Base-by-base conservation (phyloP, 2,329 filamentous ascomycete species). In the Ampelomyces quisqualis region DNA sequence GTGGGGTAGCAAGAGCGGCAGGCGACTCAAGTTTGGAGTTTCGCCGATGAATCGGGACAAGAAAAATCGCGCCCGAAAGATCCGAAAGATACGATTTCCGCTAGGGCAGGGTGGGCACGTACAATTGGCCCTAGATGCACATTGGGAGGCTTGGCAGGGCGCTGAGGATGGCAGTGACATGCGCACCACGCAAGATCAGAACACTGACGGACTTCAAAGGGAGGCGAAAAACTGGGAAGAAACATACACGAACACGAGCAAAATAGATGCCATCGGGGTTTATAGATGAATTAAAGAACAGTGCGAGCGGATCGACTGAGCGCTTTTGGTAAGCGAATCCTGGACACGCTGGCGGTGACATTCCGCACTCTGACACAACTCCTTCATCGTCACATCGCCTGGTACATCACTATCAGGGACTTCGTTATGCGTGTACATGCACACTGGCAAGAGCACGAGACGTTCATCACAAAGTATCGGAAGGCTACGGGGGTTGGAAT, bases 111-210 rank as follows among this genome's bases (percentile, higher is more conserved):
- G n/a, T 17, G 19, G 24, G 32, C 19, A 19, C 7, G 18, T 34
- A 23, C 43, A 45, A 53, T 53, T 58, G 55, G 54, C 22, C 34
- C 34, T 7, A 7, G 18, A 43, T 28, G 27, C 49, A n/a, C n/a
- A n/a, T n/a, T n/a, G n/a, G n/a, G 43, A 49, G 27, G 36, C 53
- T 55, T 54, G 54, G 54, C 53, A 57, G 48, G 46, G 49, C 52
- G n/a, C 46, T 40, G 27, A 19, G 13, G 14, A 31, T 29, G 26
- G 6, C 17, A 6, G 24, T 2, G 4, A 6, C n/a, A n/a, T n/a
- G n/a, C n/a, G n/a, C n/a, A n/a, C n/a, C n/a, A n/a, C n/a, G n/a
- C n/a, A n/a, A n/a, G n/a, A n/a, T n/a, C n/a, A n/a, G n/a, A 33
- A 11, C 10, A 22, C 6, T 11, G 24, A 34, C 19, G 18, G n/a